Evolutionary conservation across 2,329 filamentous ascomycete genomes (phyloP).

Genomic region (Colletotrichum sp.): DNA sequence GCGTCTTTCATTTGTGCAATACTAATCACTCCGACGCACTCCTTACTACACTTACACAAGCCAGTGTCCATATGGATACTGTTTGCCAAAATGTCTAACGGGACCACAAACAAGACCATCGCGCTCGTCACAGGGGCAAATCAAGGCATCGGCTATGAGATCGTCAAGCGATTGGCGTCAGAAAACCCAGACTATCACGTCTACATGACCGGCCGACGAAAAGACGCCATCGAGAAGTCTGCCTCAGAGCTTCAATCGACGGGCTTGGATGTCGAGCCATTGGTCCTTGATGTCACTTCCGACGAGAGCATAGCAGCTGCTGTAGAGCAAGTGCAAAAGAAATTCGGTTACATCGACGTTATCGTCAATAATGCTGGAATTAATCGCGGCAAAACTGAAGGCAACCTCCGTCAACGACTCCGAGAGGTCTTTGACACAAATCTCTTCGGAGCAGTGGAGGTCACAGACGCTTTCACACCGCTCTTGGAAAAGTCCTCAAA

Average conservation of each 20-base stretch:
- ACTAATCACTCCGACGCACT: neutral
- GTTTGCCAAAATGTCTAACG: neutral
- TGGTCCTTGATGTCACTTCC: constrained; percentile 59
- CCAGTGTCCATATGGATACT: accelerated
- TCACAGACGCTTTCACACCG: constrained; percentile 48
- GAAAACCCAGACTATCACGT: constrained; percentile 10
- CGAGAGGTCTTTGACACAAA: constrained; percentile 63
- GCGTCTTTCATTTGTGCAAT: neutral
- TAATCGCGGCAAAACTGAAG: constrained; percentile 55
- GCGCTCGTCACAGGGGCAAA: constrained; percentile 17
- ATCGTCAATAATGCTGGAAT: constrained; percentile 68
- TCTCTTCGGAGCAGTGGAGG: constrained; percentile 60
- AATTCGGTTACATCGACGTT: constrained; percentile 62
- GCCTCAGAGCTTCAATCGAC: neutral
- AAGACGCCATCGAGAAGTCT: constrained; percentile 8
- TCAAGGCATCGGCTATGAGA: constrained; percentile 19
- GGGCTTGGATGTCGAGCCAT: constrained; percentile 24
- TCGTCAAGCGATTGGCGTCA: neutral
- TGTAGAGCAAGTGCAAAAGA: constrained; percentile 41
- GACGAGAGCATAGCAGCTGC: constrained; percentile 41
- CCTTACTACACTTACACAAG: accelerated
- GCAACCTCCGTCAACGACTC: constrained; percentile 51
- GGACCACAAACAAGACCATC: neutral
- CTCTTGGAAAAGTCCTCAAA: constrained; percentile 30
- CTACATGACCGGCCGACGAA: constrained; percentile 1